Base-by-base conservation (phyloP, 176 grass and related monocot genomes). In the Otatea glauca region DNA sequence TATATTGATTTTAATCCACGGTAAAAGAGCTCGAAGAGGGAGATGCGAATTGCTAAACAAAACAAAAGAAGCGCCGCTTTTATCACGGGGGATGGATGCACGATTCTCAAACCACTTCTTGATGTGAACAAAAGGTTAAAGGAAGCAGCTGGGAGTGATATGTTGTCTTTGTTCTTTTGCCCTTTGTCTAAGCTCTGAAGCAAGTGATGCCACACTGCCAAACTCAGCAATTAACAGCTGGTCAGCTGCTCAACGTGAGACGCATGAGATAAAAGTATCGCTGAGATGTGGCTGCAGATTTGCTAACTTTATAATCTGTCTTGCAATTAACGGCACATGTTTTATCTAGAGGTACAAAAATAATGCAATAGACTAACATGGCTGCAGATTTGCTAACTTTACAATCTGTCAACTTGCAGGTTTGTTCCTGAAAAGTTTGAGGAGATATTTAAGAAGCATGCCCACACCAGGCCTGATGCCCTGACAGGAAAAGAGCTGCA, bases 381-480 rank as follows among this genome's bases (percentile, higher is more conserved):
- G 47, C 5, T 55, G n/a, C 48, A 68, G 4, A 50, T 56, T 49
- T 83, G 29, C 74, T 42, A 49, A 83, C 17, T 5, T 50, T 13
- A 41, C 21, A 48, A 41, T 50, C 4, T 75, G 16, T 65, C 3
- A 10, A 73, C 65, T 60, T 60, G 50, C 27, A 96, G 93, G 69
- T 96, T 96, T 61, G 88, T 91, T 51, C 83, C 79, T 18, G 86
- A 88, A 81, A 96, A 96, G 58, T 96, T 96, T 48, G 91, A 93
- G 64, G 83, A 93, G 77, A 91, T 96, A 44, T 96, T 96, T 79
- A 81, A 86, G 76, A 93, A 96, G 84, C 71, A 93, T 83, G 91
- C 88, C 13, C 80, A 83, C 35, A 89, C 91, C 5, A 89, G 88
- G 79, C 86, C 80, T 27, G 85, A 96, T 72, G 93, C 91, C 59